phyloP scores from a whole-genome alignment of 495 filamentous ascomycete species.

The Talaromyces stipitatus region DNA sequence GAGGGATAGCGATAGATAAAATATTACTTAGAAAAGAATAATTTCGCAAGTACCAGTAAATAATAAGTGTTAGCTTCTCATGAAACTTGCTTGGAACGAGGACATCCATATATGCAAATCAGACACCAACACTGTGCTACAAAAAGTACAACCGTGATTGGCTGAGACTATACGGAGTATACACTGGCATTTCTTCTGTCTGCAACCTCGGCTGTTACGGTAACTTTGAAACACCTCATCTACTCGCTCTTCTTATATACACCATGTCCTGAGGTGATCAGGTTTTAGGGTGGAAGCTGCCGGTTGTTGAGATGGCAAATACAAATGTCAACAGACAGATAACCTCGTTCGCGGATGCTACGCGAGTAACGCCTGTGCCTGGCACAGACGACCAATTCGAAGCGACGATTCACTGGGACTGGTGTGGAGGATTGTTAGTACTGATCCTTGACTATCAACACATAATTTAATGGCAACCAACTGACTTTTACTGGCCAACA shows the following conservation, averaged over 20 bases:
- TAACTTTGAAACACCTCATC: neutral
- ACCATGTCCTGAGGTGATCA: neutral
- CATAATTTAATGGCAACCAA: neutral
- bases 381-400: constrained; percentile 2
- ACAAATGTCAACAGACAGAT: neutral
- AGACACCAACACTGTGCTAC: neutral
- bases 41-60: too few relatives aligned
- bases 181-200: neutral
- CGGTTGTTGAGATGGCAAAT: neutral
- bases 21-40: too few relatives aligned
- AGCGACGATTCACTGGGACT: constrained; percentile 2
- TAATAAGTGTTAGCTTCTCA: neutral
- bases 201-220: neutral
- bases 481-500: too few relatives aligned
- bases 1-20: too few relatives aligned
- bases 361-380: neutral
- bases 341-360: constrained; percentile 1
- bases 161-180: neutral
- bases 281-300: neutral
- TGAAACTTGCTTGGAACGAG: neutral
- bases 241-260: neutral
- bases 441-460: neutral
- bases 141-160: neutral
- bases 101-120: neutral
- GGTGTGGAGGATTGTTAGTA: constrained; percentile 4